Conservation (phyloP, 2,329 filamentous ascomycete species). For the Huntiella moniliformis region DNA sequence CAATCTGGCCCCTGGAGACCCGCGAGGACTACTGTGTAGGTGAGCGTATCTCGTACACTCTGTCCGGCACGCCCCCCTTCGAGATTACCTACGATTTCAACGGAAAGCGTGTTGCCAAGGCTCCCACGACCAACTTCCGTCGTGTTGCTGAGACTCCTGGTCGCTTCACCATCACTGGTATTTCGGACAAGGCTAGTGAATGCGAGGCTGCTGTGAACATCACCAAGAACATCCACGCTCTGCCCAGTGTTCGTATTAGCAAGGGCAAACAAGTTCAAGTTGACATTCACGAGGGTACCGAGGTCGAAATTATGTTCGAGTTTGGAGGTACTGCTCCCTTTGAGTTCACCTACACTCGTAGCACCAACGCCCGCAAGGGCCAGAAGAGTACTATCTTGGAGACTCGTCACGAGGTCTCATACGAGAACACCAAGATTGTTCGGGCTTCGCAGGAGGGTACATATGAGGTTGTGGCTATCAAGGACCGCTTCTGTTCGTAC, state of each 20-base stretch:
- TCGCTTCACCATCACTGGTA: conserved; percentile 66
- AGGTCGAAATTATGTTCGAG: conserved; percentile 83
- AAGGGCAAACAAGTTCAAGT: conserved; percentile 63
- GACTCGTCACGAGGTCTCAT: conserved; percentile 70
- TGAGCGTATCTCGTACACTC: conserved; percentile 78
- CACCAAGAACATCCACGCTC: conserved; percentile 69
- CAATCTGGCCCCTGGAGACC: conserved; percentile 72
- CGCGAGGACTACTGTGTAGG: conserved; percentile 85
- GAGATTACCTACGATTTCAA: conserved; percentile 85
- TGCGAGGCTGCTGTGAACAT: conserved; percentile 68
- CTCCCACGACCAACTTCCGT: conserved; percentile 65
- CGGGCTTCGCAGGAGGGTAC: conserved; percentile 84
- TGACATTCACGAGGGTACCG: conserved; percentile 91
- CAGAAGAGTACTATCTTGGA: conserved; percentile 69
- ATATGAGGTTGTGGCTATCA: conserved; percentile 92
- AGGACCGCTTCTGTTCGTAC: conserved; percentile 82
- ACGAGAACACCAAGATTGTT: conserved; percentile 64
- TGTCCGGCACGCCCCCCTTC: conserved; percentile 82
- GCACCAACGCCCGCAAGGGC: conserved; percentile 64
- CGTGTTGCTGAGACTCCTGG: conserved; percentile 86
- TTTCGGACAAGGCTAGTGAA: conserved; percentile 74
- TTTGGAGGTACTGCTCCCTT: conserved; percentile 94
- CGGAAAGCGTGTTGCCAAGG: conserved; percentile 60
- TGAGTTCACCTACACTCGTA: conserved; percentile 91
- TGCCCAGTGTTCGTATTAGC: conserved; percentile 80